Evolutionary conservation across 805 yeast genomes (phyloP), one percentile per base, ranked within the genome.

Genomic region (Metschnikowia drakensbergensis): DNA sequence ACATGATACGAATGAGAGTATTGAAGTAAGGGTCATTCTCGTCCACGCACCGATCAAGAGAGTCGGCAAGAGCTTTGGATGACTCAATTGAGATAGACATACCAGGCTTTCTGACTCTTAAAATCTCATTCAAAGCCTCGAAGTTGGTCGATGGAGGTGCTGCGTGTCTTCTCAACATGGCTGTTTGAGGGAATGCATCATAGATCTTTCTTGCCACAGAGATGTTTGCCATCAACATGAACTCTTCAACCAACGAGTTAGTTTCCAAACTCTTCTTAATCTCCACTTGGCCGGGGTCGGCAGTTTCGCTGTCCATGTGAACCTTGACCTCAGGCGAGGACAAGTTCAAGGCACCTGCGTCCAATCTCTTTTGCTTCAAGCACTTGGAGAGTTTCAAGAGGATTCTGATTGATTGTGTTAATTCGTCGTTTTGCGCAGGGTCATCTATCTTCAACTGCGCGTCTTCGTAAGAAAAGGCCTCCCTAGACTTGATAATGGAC

Each of bases 251-350:
- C 45, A 94, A 74, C 2, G 99, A 94, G 63, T 92, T 94, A 2
- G 99, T 94, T 44, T 88, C 99, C 41, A 86, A 76, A 8, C 88
- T 69, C 63, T 88, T 79, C 65, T 94, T 94, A 54, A 94, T 83
- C 64, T 92, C 98, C 40, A 94, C 97, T 59, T 89, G 96, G 51
- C 86, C 86, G 1, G 99, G 98, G 66, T 94, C 99, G 1, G 96
- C 85, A 3, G 98, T 90, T 69, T 94, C 99, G 62, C 92, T 85
- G 61, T 94, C 99, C 84, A 91, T 86, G 59, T 90, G 94, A 33
- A 94, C 96, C 67, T 92, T 92, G 42, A 94, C 99, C 66, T 94
- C 99, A 0, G 99, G 99, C 3, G 97, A 89, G 0, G 99, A 97
- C 58, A 94, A 74, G 65, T 94, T 94, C 64, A 94, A 77, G 0